Evolutionary conservation across 306 rosid species (phyloP).

Genomic region (Crataegus laevigata): DNA sequence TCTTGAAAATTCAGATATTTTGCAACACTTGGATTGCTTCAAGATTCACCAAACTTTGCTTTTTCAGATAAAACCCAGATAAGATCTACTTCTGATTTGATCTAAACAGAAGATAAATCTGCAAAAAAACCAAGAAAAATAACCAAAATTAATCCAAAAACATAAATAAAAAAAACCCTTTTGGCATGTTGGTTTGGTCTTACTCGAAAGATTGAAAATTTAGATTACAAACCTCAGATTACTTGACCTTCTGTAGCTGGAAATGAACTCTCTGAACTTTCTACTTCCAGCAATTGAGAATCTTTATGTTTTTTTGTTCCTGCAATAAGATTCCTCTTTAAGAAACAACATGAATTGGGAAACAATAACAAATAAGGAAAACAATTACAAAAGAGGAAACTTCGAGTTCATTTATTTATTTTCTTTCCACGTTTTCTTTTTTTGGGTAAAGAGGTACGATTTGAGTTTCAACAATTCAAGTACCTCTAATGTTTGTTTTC

Average conservation of each 20-base stretch:
- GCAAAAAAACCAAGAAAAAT: neutral
- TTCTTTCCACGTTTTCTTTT: neutral
- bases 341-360: neutral
- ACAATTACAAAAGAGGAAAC: neutral
- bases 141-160: neutral
- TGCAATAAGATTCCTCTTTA: neutral
- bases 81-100: neutral
- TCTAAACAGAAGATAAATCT: slow-evolving; percentile 9
- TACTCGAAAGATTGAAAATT: neutral
- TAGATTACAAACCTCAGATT: neutral
- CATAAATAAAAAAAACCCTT: neutral
- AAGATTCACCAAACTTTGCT: neutral
- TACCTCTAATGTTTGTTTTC: neutral
- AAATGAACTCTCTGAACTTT: neutral
- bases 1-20: neutral
- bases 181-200: neutral
- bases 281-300: neutral
- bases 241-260: neutral
- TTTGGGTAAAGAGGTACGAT: neutral
- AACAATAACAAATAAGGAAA: neutral
- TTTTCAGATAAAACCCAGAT: neutral
- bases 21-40: neutral
- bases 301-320: neutral
- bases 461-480: neutral
- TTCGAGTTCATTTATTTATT: neutral